Percentiles rank a stretch among this genome's conserved stretches.
phyloP scores from a whole-genome alignment of 495 filamentous ascomycete species.

The Podospora australis region DNA sequence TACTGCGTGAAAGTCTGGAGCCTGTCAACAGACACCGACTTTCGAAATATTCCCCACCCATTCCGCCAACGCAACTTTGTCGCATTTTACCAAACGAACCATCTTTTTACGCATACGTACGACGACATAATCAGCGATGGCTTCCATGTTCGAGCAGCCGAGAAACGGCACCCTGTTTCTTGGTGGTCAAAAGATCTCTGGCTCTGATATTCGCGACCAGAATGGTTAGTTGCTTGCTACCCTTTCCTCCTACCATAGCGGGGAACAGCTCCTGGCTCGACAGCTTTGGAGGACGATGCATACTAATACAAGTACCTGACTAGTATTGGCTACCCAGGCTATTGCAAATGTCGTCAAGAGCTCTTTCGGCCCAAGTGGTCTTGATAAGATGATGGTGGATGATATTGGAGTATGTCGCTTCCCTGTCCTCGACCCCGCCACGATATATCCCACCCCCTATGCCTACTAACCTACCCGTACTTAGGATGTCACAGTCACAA shows the following conservation, averaged over 20 bases:
- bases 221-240: conserved; percentile 72
- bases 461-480: too few species aligned
- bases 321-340: conserved; percentile 90
- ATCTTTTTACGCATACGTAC: conserved; percentile 1
- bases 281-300: conserved; percentile 5
- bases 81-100: too few species aligned
- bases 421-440: conserved; percentile 9
- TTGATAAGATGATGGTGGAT: conserved; percentile 99
- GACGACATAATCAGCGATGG: conserved; percentile 58
- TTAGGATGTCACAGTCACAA: conserved; percentile 98
- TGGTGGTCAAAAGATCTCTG: conserved; percentile 90
- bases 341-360: conserved; percentile 99
- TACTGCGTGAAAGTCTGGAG: too few species aligned
- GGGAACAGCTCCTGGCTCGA: conserved; percentile 1
- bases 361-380: conserved; percentile 92
- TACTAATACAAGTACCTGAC: conserved; percentile 26
- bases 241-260: not conserved
- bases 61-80: conserved; percentile 2
- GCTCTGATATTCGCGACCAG: conserved; percentile 90
- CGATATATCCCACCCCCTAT: too few species aligned
- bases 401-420: conserved; percentile 76
- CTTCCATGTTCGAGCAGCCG: conserved; percentile 82
- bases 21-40: conserved; percentile 19
- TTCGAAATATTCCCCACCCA: not conserved
- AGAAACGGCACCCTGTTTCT: conserved; percentile 88